Conservation (phyloP, 371 early-diverging fungal genomes). For the Mucor velutinosus region DNA sequence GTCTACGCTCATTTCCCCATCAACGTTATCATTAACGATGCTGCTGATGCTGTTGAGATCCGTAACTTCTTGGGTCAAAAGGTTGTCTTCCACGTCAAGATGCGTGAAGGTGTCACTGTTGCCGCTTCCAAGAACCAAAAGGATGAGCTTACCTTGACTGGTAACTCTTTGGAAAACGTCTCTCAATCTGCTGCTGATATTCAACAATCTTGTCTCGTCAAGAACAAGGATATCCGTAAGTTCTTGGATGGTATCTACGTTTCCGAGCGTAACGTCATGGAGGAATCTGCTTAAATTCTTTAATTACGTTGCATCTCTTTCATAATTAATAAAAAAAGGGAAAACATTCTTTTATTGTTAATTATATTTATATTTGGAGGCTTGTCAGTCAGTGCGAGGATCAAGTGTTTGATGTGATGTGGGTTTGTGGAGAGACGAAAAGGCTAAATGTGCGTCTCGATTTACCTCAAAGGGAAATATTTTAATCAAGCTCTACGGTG, state of each 20-base stretch:
- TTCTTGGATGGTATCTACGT: conserved; percentile 99
- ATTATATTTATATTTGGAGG: not conserved
- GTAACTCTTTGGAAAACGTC: conserved; percentile 97
- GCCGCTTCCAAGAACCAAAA: conserved; percentile 87
- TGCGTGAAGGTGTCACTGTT: conserved; percentile 93
- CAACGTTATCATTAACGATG: conserved; percentile 91
- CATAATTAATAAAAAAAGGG: not conserved
- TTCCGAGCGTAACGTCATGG: conserved; percentile 70
- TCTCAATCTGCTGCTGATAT: conserved; percentile 95
- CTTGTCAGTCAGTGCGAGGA: too few relatives aligned
- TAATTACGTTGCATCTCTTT: not conserved
- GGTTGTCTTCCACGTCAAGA: conserved; percentile 85
- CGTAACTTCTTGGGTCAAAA: conserved; percentile 99
- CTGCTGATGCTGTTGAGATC: conserved; percentile 89
- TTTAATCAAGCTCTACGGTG: too few relatives aligned
- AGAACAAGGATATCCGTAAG: conserved; percentile 98
- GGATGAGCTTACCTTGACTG: conserved; percentile 96
- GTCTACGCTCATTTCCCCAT: conserved; percentile 99
- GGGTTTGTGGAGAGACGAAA: too few relatives aligned
- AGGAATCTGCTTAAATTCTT: conserved; percentile 30
- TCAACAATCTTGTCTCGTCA: conserved; percentile 76
- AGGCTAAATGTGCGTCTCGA: too few relatives aligned
- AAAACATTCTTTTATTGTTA: not conserved
- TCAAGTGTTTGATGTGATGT: too few relatives aligned
- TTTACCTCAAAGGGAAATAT: too few relatives aligned